Evolutionary conservation across 148 eudicot species (phyloP), one percentile per base, ranked within the genome.

Genomic region (Vaccinium myrtillus): DNA sequence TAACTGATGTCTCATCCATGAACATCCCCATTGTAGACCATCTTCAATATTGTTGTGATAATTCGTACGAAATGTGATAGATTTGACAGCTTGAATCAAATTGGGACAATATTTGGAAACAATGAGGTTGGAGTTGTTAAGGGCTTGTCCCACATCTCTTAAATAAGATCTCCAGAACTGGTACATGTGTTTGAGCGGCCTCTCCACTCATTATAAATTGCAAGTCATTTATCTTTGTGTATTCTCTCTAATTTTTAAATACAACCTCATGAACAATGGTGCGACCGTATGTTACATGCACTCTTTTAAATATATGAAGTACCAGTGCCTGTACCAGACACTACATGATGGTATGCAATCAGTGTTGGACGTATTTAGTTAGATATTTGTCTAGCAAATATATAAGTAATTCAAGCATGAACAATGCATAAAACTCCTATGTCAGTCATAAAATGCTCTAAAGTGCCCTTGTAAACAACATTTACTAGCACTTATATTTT

Each of bases 121-220:
- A 39, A 36, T 58, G 82, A 80, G 71, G 51, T 59, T 80, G 51
- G 51, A 80, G 70, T 8, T 13, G 74, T 30, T 5, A 69, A 69
- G 8, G 39, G 74, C 39, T 69, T 69, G 43, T 69, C 14, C 39
- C 43, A 30, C 18, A 13, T 69, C 74, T 12, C 36, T 65, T 23
- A 11, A 8, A 65, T 65, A 8, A 23, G 71, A 65, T 14, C 71
- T 23, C 11, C 14, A 23, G 13, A 25, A 65, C 7, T 18, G 1
- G 32, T 23, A 63, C n/a, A 61, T 65, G 71, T 8, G 13, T 63
- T 3, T 23, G 30, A 65, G 30, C 14, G 0, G 71, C 71, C 14
- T 65, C 32, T 65, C 71, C 71, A 9, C 14, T 65, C 32, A 65
- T 65, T 65, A n/a, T 65, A 9, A 23, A 65, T 23, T 65, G 14